phyloP scores from a whole-genome alignment of 331 rosid species.

The Rosa hybrid region DNA sequence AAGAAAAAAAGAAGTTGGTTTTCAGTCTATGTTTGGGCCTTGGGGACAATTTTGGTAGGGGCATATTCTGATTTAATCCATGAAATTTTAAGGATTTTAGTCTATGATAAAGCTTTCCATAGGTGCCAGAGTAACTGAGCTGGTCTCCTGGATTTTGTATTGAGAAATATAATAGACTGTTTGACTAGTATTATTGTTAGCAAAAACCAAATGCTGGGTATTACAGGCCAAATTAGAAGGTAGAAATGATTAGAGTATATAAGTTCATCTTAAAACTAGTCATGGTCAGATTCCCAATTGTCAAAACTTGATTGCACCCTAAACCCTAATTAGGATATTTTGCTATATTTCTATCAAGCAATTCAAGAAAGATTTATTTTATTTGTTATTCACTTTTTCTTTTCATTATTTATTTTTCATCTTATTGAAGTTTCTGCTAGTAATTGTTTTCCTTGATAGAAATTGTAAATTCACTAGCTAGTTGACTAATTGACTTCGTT shows the following conservation, averaged over 20 bases:
- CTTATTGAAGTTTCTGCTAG: too few relatives aligned
- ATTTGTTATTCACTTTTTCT: too few relatives aligned
- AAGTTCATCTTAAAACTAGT: background rate
- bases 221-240: background rate
- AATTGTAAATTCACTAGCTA: too few relatives aligned
- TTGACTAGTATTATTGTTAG: background rate
- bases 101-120: background rate
- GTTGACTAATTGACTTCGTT: too few relatives aligned
- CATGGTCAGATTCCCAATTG: background rate
- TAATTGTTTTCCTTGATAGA: too few relatives aligned
- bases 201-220: background rate
- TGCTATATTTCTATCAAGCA: too few relatives aligned
- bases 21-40: background rate
- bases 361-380: too few relatives aligned
- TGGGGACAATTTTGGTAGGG: background rate
- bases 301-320: background rate
- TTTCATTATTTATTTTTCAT: too few relatives aligned
- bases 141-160: background rate
- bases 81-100: background rate
- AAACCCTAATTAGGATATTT: too few relatives aligned
- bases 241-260: background rate
- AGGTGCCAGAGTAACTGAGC: background rate
- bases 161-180: background rate
- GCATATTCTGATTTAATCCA: background rate
- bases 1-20: background rate